Evolutionary conservation across 345 rosid species (phyloP).

Genomic region (Eucalyptus sp.): DNA sequence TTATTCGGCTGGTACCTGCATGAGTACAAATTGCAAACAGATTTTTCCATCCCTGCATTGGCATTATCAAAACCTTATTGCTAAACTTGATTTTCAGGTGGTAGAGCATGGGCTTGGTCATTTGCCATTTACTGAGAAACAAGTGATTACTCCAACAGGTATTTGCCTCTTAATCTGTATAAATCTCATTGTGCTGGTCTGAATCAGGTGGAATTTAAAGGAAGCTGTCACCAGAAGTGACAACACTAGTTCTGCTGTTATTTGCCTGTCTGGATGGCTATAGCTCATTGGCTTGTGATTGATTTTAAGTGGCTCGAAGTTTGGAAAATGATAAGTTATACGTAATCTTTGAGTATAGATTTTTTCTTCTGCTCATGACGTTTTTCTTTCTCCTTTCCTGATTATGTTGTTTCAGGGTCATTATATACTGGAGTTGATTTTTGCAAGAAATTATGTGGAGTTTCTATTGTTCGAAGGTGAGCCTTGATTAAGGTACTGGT

Average conservation of each 20-base stretch:
- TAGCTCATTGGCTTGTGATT: not conserved
- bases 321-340: not conserved
- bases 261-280: not conserved
- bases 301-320: not conserved
- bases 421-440: conserved; percentile 91
- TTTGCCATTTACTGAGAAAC: conserved; percentile 95
- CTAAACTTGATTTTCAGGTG: conserved; percentile 43
- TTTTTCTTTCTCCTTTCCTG: not conserved
- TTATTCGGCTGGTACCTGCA: conserved; percentile 71
- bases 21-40: not conserved
- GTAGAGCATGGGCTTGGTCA: conserved; percentile 98
- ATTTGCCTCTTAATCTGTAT: not conserved
- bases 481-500: conserved; percentile 25
- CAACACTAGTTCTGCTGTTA: not conserved
- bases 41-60: not conserved
- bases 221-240: not conserved
- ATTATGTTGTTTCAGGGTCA: conserved; percentile 43
- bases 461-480: conserved; percentile 94
- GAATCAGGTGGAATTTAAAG: not conserved
- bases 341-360: not conserved
- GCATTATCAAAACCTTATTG: not conserved
- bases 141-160: conserved; percentile 95
- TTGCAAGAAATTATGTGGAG: conserved; percentile 98
- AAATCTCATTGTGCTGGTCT: not conserved
- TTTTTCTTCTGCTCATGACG: not conserved